Evolutionary conservation across 306 rosid species (phyloP), one percentile per base, ranked within the genome.

Genomic region (Malus sieversii): DNA sequence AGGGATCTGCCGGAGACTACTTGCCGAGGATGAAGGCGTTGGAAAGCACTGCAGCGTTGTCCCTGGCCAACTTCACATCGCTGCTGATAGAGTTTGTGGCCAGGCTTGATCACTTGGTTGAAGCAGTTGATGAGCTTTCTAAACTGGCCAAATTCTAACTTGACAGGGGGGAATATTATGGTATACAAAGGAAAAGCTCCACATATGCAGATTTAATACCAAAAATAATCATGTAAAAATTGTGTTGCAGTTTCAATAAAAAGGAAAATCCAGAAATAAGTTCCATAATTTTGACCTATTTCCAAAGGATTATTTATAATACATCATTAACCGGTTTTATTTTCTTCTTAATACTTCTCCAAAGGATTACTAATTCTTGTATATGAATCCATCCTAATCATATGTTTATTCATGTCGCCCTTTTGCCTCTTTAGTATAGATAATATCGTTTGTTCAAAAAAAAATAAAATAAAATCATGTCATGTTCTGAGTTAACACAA

Each of bases 31-130:
- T 87, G 95, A 82, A 44, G 68, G 80, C 91, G 10, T 69, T 82
- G 40, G 97, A 89, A 76, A 86, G 87, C 77, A 86, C 87, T 5
- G 86, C 87, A 69, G 86, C 88, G 1, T 45, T 90, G 82, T 90
- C 97, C 33, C 80, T 92, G 61, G 86, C 83, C 48, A 88, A 80
- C 78, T 92, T 92, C 79, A 84, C 91, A 72, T 92, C 90, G 42
- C 78, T 90, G 35, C 85, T 89, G 2, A 76, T 89, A 5, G 97
- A 92, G 89, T 90, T 92, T 64, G 91, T 86, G 78, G 96, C 91
- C 1, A 88, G 93, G 84, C 88, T 90, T 64, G 93, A 92, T 67
- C 90, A 85, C 82, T 87, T 92, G 87, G 85, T 88, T 69, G 89
- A 86, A 52, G 91, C 85, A 46, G 96, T 90, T 53, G 83, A 90